A percentile compares a stretch with the other conserved stretches of the same genome.
phyloP scores from a whole-genome alignment of 2,329 filamentous ascomycete genomes.

The Xylariaceae sp. region DNA sequence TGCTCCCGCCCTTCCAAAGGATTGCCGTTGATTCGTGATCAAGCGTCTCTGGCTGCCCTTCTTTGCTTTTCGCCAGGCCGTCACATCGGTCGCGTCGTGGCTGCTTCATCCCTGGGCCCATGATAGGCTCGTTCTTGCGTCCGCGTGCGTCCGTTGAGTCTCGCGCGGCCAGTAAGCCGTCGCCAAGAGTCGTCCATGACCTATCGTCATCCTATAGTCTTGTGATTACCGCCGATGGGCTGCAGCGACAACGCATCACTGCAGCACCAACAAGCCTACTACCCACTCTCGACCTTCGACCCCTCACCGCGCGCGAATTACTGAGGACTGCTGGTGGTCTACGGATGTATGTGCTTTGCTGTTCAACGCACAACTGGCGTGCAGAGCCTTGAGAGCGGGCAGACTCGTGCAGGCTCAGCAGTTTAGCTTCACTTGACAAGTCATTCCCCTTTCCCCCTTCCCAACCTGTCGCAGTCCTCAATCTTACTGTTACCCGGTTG shows the following conservation, averaged over 20 bases:
- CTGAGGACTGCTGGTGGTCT: no score
- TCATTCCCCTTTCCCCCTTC: no score
- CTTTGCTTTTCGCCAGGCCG: conserved; percentile 26
- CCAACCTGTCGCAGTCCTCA: no score
- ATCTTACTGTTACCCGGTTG: no score
- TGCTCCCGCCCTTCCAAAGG: no score
- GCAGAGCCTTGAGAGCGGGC: no score
- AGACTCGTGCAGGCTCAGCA: no score
- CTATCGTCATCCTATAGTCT: conserved; percentile 49
- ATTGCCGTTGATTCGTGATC: background rate
- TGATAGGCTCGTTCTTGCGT: conserved; percentile 39
- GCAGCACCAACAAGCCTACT: conserved; percentile 25
- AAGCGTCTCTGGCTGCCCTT: background rate
- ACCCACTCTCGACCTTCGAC: conserved; percentile 2
- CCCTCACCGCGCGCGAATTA: no score
- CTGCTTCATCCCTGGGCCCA: conserved; percentile 32
- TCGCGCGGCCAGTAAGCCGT: conserved; percentile 30
- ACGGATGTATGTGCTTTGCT: no score
- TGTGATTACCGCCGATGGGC: conserved; percentile 38
- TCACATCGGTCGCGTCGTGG: conserved; percentile 45
- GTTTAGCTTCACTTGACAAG: no score
- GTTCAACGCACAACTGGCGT: no score
- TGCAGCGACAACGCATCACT: conserved; percentile 43
- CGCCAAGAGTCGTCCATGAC: conserved; percentile 32
- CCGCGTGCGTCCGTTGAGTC: conserved; percentile 30